A percentile compares a stretch with the other conserved stretches of the same genome.
Evolutionary conservation across 495 filamentous ascomycete species (phyloP).

Genomic region (Hypoxylon lenormandii): DNA sequence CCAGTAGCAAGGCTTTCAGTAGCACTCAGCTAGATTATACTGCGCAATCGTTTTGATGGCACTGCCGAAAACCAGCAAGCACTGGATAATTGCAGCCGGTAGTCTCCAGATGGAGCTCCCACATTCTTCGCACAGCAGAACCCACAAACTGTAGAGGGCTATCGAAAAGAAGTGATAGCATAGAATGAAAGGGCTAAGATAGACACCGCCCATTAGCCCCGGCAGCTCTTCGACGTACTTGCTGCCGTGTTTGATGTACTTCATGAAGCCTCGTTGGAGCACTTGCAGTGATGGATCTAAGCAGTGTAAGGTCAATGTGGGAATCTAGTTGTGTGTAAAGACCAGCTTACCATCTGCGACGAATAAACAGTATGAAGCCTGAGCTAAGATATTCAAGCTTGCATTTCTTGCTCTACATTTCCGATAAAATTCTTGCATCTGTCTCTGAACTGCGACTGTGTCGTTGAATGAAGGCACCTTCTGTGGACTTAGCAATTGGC

Average conservation of each 20-base stretch:
- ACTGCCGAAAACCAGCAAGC: background rate
- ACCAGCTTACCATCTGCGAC: conserved; percentile 1
- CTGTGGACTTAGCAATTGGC: conserved; percentile 72
- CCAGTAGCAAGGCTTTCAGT: no score
- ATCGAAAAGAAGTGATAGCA: conserved; percentile 13
- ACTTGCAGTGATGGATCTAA: background rate
- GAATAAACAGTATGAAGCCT: conserved; percentile 1
- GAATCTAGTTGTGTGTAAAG: background rate
- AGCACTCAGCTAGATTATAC: conserved; percentile 2
- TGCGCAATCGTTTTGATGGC: background rate
- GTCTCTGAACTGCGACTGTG: background rate
- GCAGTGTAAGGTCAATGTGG: background rate
- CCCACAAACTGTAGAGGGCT: background rate
- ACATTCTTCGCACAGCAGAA: background rate
- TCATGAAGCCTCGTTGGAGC: conserved; percentile 6
- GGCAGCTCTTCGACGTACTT: background rate
- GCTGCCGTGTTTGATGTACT: conserved; percentile 5
- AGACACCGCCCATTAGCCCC: conserved; percentile 1
- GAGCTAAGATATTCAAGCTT: conserved; percentile 9
- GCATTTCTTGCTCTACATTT: conserved; percentile 1
- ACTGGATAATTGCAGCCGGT: background rate
- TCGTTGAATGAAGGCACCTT: conserved; percentile 71
- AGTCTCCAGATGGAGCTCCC: background rate
- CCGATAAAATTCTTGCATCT: conserved; percentile 2
- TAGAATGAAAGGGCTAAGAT: background rate